Conservation (phyloP, 441 rosid species). For the Pelargonium fulgidum region DNA sequence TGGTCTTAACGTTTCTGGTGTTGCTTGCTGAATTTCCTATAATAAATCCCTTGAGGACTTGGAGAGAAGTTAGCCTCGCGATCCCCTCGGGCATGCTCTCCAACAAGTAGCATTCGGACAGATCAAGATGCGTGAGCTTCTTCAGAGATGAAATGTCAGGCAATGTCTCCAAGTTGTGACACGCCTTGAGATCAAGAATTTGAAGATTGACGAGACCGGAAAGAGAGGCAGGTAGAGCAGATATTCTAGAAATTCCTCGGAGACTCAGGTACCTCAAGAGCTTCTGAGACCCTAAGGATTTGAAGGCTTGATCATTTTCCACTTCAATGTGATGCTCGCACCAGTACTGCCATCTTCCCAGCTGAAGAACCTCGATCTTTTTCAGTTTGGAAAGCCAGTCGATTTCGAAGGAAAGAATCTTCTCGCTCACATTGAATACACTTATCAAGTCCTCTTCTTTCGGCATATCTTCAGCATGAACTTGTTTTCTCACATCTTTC, state of each 20-base stretch:
- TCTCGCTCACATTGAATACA: neutral
- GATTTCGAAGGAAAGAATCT: neutral
- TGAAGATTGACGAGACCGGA: neutral
- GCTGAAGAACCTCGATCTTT: slow-evolving; percentile 11
- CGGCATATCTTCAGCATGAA: too few species aligned
- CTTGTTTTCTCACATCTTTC: neutral
- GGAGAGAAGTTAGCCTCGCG: neutral
- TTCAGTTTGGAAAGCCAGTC: slow-evolving; percentile 5
- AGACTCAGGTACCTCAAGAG: slow-evolving; percentile 10
- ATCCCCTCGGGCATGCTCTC: slow-evolving; percentile 1
- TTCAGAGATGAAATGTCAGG: neutral
- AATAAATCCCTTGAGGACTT: slow-evolving; percentile 7
- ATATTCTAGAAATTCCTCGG: slow-evolving; percentile 14
- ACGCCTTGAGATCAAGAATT: slow-evolving; percentile 16
- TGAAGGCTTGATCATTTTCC: too few species aligned
- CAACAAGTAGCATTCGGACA: neutral
- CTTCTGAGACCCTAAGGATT: neutral
- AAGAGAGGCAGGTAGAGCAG: neutral
- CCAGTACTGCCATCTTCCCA: slow-evolving; percentile 8
- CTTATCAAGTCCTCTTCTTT: neutral
- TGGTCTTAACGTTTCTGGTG: too few species aligned
- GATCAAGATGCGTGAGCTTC: slow-evolving; percentile 1
- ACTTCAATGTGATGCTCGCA: neutral
- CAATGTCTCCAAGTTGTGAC: slow-evolving; percentile 10
- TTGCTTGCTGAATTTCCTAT: neutral